These are phyloP conservation scores for Pseudogymnoascus sp. DNA, from an alignment of 2,329 filamentous ascomycete genomes.

Conservation along the genomic window DNA sequence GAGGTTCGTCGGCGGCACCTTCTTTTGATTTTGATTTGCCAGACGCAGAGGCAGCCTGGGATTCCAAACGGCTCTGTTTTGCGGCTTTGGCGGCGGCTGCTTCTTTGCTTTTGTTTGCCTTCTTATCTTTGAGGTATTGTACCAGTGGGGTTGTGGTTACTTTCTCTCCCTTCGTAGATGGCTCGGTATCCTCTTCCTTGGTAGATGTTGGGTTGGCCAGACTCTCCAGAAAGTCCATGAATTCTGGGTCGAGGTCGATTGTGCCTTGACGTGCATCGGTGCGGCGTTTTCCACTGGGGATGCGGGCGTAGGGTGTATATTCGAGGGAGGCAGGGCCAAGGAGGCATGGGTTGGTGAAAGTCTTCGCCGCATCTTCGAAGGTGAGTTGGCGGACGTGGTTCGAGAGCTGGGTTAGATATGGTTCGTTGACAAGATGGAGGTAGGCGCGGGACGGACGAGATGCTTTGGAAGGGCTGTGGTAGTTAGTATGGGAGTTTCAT, in stretches of 20 bases:
- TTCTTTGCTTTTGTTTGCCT: slow-evolving; percentile 62
- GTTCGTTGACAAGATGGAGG: slow-evolving; percentile 66
- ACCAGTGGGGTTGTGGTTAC: slow-evolving; percentile 80
- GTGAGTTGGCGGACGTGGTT: slow-evolving; percentile 58
- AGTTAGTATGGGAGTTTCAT: neutral
- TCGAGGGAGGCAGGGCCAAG: slow-evolving; percentile 73
- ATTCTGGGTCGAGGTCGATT: slow-evolving; percentile 93
- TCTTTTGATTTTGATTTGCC: slow-evolving; percentile 35
- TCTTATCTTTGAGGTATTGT: slow-evolving; percentile 85
- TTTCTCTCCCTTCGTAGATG: slow-evolving; percentile 37
- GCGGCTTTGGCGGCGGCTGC: slow-evolving; percentile 42
- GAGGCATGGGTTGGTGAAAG: slow-evolving; percentile 61
- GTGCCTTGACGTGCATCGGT: slow-evolving; percentile 82
- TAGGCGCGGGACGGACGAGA: slow-evolving; percentile 76
- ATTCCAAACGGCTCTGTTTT: slow-evolving; percentile 46
- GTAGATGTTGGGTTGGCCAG: slow-evolving; percentile 60
- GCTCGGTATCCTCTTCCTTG: slow-evolving; percentile 41
- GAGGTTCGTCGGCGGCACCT: slow-evolving; percentile 33
- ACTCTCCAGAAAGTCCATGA: slow-evolving; percentile 83
- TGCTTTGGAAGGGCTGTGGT: slow-evolving; percentile 65
- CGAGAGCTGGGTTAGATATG: slow-evolving; percentile 57
- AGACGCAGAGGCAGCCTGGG: slow-evolving; percentile 36
- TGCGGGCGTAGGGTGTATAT: slow-evolving; percentile 74
- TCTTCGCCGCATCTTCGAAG: slow-evolving; percentile 78
- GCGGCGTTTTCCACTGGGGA: slow-evolving; percentile 64